phyloP scores from a whole-genome alignment of 2,329 filamentous ascomycete species.

The Geosmithia morbida region DNA sequence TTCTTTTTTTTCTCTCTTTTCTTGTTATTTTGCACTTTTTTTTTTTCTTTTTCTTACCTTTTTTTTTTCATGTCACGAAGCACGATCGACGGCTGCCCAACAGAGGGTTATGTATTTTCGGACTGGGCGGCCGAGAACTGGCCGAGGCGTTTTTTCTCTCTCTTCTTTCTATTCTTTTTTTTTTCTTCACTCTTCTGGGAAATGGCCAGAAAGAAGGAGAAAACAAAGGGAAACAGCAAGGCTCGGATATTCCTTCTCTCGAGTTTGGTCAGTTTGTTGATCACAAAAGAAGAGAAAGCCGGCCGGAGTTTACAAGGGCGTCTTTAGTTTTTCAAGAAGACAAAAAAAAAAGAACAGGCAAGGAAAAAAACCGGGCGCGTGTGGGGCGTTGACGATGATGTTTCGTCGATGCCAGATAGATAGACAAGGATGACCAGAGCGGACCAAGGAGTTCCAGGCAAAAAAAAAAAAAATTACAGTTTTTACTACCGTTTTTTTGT shows the following conservation, averaged over 20 bases:
- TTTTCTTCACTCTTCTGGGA: background rate
- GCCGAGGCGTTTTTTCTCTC: slow-evolving; percentile 2
- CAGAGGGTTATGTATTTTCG: slow-evolving; percentile 22
- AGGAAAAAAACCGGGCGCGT: background rate
- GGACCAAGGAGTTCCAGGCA: slow-evolving; percentile 25
- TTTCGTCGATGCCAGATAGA: background rate
- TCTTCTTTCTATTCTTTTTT: background rate
- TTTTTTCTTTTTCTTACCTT: slow-evolving; percentile 20
- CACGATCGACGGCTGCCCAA: slow-evolving; percentile 16
- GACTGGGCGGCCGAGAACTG: slow-evolving; percentile 14
- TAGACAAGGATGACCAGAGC: slow-evolving; percentile 16
- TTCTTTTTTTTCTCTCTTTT: slow-evolving; percentile 1
- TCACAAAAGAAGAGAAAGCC: background rate
- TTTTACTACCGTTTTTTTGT: too few species aligned
- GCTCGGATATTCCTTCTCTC: background rate
- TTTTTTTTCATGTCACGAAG: slow-evolving; percentile 13
- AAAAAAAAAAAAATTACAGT: slow-evolving; percentile 13
- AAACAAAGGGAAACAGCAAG: background rate
- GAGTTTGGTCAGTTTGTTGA: background rate
- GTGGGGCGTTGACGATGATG: background rate
- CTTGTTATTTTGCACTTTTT: slow-evolving; percentile 1
- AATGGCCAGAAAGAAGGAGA: background rate
- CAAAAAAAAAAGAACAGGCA: background rate
- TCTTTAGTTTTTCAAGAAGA: background rate
- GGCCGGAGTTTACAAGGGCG: background rate